Evolutionary conservation across 495 filamentous ascomycete species (phyloP), one percentile per base, ranked within the genome.

Genomic region (Neurospora intermedia): DNA sequence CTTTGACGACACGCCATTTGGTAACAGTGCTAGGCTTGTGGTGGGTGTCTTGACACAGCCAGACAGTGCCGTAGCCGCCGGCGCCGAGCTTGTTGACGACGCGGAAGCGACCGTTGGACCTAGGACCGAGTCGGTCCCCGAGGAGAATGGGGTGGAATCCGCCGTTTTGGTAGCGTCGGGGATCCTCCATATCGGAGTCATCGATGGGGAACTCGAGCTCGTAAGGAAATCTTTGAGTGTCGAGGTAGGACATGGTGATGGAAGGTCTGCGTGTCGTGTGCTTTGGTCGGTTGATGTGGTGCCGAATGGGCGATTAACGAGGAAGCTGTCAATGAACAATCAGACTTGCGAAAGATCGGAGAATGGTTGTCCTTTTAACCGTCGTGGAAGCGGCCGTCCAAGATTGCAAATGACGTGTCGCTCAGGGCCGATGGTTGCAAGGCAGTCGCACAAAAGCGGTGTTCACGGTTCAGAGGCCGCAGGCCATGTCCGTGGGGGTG

Each of bases 11-110:
- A 7, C 76, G 75, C 78, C 27, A 38, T 38, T 38, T 38, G 10
- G 35, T 46, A 2, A 73, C 35, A 2, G 54, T 35, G 6, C 2
- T 62, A 4, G 54, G 54, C 27, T 62, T 27, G 54, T 62, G 7
- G 27, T 62, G 23, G 80, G 75, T 4, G 46, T 88, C 84, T 4
- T 73, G 77, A 43, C 83, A 84, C 71, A 88, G 80, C 85, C 84
- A 89, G 73, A 85, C 80, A 6, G 82, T 88, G 11, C 82, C 84
- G 74, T 81, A 86, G 31, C 81, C 81, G 10, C 85, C 84, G 69
- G 78, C 84, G 0, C 84, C 86, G 16, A 87, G 77, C 69, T 87
- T 88, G 75, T 87, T 82, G 9, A 81, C 78, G 73, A 86, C 81
- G 9, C 70, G 72, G 72, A 86, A 88, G 45, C 78, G 74, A 0